These are phyloP conservation scores for Pilasporangium apinafurcum DNA, from an alignment of 352 stramenopile genomes.

Conservation along the genomic window DNA sequence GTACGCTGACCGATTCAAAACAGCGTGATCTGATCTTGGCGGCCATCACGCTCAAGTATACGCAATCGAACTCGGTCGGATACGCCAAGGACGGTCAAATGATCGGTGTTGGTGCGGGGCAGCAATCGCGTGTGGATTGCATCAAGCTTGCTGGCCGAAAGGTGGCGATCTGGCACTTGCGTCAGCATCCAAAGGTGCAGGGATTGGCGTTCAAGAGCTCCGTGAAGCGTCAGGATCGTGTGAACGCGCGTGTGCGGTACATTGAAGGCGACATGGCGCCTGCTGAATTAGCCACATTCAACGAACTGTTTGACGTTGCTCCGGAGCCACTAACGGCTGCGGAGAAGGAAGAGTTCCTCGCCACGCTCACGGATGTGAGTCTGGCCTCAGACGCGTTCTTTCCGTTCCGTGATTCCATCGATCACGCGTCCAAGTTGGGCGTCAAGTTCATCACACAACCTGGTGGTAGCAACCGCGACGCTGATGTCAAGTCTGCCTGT, in stretches of 20 bases:
- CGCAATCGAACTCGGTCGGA: conserved; percentile 98
- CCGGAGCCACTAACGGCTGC: conserved; percentile 91
- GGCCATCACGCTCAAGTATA: conserved; percentile 99
- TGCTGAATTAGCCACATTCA: conserved; percentile 94
- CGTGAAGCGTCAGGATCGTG: conserved; percentile 98
- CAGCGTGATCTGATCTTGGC: conserved; percentile 97
- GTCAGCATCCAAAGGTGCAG: conserved; percentile 96
- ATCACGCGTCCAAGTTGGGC: conserved; percentile 94
- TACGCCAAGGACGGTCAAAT: conserved; percentile 99
- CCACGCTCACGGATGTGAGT: conserved; percentile 84
- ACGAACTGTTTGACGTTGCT: conserved; percentile 92
- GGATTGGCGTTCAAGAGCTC: conserved; percentile 95
- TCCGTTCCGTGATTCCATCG: conserved; percentile 98
- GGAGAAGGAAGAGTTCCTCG: conserved; percentile 96
- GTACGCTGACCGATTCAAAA: conserved; percentile 86
- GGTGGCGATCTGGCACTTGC: conserved; percentile 96
- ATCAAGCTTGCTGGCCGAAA: conserved; percentile 99
- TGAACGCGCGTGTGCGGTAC: conserved; percentile 99
- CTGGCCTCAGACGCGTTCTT: conserved; percentile 99
- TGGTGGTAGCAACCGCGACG: conserved; percentile 75
- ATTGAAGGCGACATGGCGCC: conserved; percentile 98
- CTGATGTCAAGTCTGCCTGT: conserved; percentile 92
- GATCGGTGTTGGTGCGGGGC: conserved; percentile 99
- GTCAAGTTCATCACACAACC: conserved; percentile 98
- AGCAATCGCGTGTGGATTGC: conserved; percentile 99